Conservation (phyloP, 1,139 yeast species). For the Geotrichum australiense region DNA sequence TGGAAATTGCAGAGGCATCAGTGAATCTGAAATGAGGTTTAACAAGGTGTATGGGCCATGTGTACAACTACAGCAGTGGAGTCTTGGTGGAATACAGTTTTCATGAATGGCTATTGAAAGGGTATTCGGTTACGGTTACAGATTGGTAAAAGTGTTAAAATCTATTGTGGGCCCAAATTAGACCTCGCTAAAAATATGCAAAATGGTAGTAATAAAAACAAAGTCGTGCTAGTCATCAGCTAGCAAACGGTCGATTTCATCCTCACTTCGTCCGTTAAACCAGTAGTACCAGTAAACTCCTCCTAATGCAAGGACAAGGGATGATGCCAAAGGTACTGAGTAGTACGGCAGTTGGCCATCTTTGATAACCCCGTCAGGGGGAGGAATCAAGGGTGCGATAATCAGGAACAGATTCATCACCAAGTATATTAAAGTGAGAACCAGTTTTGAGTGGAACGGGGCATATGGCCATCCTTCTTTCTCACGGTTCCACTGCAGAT, state of each 20-base stretch:
- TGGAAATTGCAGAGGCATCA: no score
- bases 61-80: no score
- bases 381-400: conserved; percentile 52
- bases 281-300: conserved; percentile 37
- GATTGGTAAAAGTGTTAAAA: no score
- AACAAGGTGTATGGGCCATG: no score
- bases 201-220: no score
- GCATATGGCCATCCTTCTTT: conserved; percentile 46
- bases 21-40: no score
- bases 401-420: conserved; percentile 49
- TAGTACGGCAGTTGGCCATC: conserved; percentile 44
- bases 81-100: no score
- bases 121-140: no score
- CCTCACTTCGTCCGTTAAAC: conserved; percentile 5
- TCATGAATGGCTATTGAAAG: no score
- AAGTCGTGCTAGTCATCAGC: neutral
- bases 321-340: conserved; percentile 51
- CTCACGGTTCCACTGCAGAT: conserved; percentile 49
- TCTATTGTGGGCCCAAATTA: no score
- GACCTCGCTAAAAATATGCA: no score
- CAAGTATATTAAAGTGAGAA: conserved; percentile 37
- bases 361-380: conserved; percentile 29
- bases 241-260: conserved; percentile 4
- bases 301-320: conserved; percentile 44
- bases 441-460: conserved; percentile 28